phyloP scores from a whole-genome alignment of 257 asterid genomes.

The Oldenlandia corymbosa region DNA sequence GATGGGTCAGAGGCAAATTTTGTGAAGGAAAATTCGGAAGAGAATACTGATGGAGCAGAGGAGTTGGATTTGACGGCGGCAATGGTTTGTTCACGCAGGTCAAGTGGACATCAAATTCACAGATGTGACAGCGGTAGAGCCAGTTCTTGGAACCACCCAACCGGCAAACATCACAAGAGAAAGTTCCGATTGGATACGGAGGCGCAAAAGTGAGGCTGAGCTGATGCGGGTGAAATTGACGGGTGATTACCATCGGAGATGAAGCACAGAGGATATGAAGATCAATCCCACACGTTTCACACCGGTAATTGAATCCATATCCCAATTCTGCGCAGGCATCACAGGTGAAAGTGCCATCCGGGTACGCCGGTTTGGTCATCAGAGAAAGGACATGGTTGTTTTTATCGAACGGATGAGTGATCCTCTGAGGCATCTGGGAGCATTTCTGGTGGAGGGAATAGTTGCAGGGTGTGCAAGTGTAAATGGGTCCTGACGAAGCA shows the following conservation, averaged over 20 bases:
- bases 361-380: constrained; percentile 40
- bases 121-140: constrained; percentile 42
- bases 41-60: not conserved
- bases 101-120: constrained; percentile 49
- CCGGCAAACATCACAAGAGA: constrained; percentile 46
- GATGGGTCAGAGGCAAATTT: too few species aligned
- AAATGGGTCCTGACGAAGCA: constrained; percentile 26
- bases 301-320: constrained; percentile 39
- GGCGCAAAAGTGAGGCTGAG: constrained; percentile 35
- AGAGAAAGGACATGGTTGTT: constrained; percentile 34
- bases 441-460: constrained; percentile 44
- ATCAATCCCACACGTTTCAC: constrained; percentile 41
- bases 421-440: constrained; percentile 36
- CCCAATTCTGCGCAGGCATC: constrained; percentile 51
- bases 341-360: constrained; percentile 43
- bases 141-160: constrained; percentile 27
- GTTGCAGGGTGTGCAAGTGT: constrained; percentile 39
- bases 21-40: not conserved
- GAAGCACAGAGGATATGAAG: constrained; percentile 47
- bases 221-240: constrained; percentile 32
- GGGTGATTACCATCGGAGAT: constrained; percentile 22
- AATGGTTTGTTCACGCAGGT: constrained; percentile 33
- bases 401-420: constrained; percentile 41
- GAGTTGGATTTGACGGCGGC: constrained; percentile 8
- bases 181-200: constrained; percentile 35